phyloP scores from a whole-genome alignment of 164 flowering plant species.

The Sextonia rubra region DNA sequence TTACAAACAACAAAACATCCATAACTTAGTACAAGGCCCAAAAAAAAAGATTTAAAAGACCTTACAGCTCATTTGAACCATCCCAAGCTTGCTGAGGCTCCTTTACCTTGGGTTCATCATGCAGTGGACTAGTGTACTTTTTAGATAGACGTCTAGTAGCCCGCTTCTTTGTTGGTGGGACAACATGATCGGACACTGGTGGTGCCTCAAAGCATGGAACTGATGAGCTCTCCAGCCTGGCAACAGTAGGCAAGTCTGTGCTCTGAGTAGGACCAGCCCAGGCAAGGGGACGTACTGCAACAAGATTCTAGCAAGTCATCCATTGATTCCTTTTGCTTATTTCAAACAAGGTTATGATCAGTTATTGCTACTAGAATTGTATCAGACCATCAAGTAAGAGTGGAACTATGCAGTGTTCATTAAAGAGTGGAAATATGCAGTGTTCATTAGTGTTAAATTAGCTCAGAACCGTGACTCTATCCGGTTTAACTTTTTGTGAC shows the following conservation, averaged over 20 bases:
- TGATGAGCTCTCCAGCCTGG: neutral
- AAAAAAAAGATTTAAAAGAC: neutral
- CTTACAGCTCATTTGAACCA: neutral
- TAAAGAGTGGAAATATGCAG: neutral
- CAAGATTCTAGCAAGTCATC: neutral
- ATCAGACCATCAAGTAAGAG: neutral
- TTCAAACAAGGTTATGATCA: neutral
- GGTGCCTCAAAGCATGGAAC: neutral
- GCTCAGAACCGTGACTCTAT: neutral
- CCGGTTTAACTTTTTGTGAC: neutral
- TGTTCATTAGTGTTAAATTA: neutral
- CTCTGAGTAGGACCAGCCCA: slow-evolving; percentile 11
- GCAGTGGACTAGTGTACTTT: neutral
- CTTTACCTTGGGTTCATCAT: slow-evolving; percentile 1
- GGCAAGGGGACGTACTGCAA: slow-evolving; percentile 7
- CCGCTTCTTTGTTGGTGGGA: slow-evolving; percentile 10
- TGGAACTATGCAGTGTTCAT: neutral
- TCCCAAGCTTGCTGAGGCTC: slow-evolving; percentile 3
- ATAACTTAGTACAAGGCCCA: neutral
- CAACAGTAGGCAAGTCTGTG: neutral
- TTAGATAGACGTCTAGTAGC: neutral
- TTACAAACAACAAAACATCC: neutral
- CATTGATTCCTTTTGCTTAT: neutral
- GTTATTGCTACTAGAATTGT: neutral
- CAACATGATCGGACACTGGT: neutral